Evolutionary conservation across 495 filamentous ascomycete genomes (phyloP).

Genomic region (Daldinia childiae): DNA sequence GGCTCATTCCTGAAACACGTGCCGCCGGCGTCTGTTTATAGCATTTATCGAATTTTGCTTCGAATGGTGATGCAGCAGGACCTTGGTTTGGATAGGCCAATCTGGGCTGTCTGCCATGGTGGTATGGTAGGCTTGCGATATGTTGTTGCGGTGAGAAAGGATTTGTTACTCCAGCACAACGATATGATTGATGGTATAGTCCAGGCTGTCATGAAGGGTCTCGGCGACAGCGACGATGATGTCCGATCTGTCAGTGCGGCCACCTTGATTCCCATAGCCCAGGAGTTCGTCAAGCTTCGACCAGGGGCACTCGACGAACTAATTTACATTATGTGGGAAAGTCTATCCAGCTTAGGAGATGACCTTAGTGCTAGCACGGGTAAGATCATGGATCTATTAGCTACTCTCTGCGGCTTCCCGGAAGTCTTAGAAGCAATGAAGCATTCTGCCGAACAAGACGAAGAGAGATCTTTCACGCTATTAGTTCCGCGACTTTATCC

Average conservation of each 20-base stretch:
- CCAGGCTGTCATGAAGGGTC: conserved; percentile 90
- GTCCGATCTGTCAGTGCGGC: conserved; percentile 96
- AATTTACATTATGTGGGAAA: conserved; percentile 97
- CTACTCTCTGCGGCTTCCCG: conserved; percentile 93
- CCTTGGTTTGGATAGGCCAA: conserved; percentile 69
- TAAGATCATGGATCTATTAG: conserved; percentile 96
- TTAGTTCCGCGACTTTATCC: conserved; percentile 94
- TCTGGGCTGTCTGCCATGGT: conserved; percentile 97
- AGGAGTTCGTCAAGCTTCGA: conserved; percentile 88
- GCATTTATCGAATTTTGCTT: conserved; percentile 81
- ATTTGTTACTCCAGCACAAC: conserved; percentile 82
- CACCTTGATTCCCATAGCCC: conserved; percentile 92
- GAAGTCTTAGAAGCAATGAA: conserved; percentile 96
- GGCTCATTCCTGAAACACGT: conserved; percentile 88
- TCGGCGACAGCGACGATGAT: conserved; percentile 91
- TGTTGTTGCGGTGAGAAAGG: conserved; percentile 91
- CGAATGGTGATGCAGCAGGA: conserved; percentile 92
- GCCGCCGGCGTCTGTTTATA: conserved; percentile 75
- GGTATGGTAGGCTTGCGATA: conserved; percentile 97
- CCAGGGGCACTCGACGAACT: conserved; percentile 77
- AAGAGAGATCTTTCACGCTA: conserved; percentile 86
- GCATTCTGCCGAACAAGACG: conserved; percentile 80
- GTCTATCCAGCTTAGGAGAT: conserved; percentile 92
- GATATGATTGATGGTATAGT: conserved; percentile 93
- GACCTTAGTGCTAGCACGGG: conserved; percentile 97